Percentiles rank a stretch among this genome's conserved stretches.
Conservation (phyloP, 495 filamentous ascomycete genomes). For the Podospora appendiculata region DNA sequence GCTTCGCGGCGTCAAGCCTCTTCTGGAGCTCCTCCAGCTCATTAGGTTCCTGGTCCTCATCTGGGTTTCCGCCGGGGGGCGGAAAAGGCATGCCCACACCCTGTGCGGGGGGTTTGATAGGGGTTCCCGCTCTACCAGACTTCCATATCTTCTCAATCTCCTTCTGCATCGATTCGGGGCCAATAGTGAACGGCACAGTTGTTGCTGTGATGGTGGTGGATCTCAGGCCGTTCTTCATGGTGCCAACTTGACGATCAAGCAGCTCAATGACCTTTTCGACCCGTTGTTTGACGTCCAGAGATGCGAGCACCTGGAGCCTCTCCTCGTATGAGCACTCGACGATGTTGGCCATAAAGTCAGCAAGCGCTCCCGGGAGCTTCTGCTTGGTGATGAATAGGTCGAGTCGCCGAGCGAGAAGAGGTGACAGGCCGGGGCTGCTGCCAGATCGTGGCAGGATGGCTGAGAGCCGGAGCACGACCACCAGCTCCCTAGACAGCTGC, state of each 20-base stretch:
- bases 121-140: slow-evolving; percentile 15
- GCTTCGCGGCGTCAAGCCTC: slow-evolving; percentile 69
- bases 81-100: slow-evolving; percentile 35
- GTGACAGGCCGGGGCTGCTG: slow-evolving; percentile 57
- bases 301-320: slow-evolving; percentile 73
- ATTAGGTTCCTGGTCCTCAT: slow-evolving; percentile 66
- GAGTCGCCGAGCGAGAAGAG: slow-evolving; percentile 73
- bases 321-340: slow-evolving; percentile 80
- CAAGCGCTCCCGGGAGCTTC: slow-evolving; percentile 79
- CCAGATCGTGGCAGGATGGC: slow-evolving; percentile 59
- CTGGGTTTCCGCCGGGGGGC: slow-evolving; percentile 30
- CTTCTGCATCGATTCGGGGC: slow-evolving; percentile 38
- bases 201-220: slow-evolving; percentile 63
- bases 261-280: slow-evolving; percentile 74
- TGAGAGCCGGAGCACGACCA: slow-evolving; percentile 69
- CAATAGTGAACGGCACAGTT: slow-evolving; percentile 43
- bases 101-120: slow-evolving; percentile 13
- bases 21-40: slow-evolving; percentile 91
- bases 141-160: slow-evolving; percentile 30
- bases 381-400: slow-evolving; percentile 79
- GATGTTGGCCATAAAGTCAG: slow-evolving; percentile 93
- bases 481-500: slow-evolving; percentile 71
- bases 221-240: slow-evolving; percentile 73
- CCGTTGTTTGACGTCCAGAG: slow-evolving; percentile 67
- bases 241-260: slow-evolving; percentile 67